These are phyloP conservation scores for Diplodia corticola DNA, from an alignment of 2,329 filamentous ascomycete genomes.

Conservation along the genomic window DNA sequence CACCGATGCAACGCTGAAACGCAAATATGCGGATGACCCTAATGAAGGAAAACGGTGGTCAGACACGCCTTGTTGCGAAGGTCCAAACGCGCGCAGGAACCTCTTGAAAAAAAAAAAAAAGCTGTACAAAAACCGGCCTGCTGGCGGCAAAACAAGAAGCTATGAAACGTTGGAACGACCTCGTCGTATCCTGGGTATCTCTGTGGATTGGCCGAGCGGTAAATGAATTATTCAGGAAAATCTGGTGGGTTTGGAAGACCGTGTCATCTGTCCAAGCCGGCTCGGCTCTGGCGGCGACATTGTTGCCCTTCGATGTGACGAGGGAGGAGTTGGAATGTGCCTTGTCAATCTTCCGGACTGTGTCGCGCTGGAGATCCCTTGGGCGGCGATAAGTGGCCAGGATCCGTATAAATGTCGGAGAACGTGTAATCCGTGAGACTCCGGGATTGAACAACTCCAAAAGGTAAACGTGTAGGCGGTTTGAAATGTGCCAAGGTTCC, in stretches of 20 bases:
- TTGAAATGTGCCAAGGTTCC: background rate
- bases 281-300: constrained; percentile 2
- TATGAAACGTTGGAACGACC: constrained; percentile 12
- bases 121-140: background rate
- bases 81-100: background rate
- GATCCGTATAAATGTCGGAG: background rate
- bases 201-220: constrained; percentile 17
- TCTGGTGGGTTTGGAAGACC: constrained; percentile 2
- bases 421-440: background rate
- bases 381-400: constrained; percentile 8
- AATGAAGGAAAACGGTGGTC: constrained; percentile 8
- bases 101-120: constrained; percentile 7
- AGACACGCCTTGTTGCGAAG: constrained; percentile 8
- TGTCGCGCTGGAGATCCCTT: constrained; percentile 15
- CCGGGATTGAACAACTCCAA: background rate
- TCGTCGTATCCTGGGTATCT: constrained; percentile 18
- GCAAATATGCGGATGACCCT: constrained; percentile 9
- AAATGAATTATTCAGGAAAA: background rate
- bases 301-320: background rate
- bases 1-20: constrained; percentile 22
- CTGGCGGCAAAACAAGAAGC: background rate
- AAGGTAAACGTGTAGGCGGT: background rate
- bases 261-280: constrained; percentile 20
- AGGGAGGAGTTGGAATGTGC: background rate
- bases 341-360: background rate